A percentile compares a stretch with the other conserved stretches of the same genome.
phyloP scores from a whole-genome alignment of 2,329 filamentous ascomycete species.

The Purpureocillium takamizusanense region DNA sequence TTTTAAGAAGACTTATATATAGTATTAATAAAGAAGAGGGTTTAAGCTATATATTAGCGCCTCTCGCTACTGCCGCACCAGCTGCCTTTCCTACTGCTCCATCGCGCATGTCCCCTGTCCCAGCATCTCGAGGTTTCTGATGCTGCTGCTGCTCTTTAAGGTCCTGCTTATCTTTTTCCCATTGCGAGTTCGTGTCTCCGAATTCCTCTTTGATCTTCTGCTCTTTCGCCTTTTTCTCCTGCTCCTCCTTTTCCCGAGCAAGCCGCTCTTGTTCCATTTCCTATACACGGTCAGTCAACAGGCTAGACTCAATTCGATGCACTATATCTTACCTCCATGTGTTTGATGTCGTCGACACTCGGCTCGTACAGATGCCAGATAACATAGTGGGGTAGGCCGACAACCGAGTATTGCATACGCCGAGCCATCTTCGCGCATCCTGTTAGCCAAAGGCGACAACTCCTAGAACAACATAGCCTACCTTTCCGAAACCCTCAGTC shows the following conservation, averaged over 20 bases:
- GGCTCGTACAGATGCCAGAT: conserved; percentile 99
- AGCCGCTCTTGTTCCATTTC: conserved; percentile 90
- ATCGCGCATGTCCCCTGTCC: conserved; percentile 2
- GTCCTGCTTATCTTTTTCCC: conserved; percentile 81
- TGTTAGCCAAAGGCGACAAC: not conserved
- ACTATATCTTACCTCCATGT: conserved; percentile 66
- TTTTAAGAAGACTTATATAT: too few relatives aligned
- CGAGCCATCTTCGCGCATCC: conserved; percentile 69
- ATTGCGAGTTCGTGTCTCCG: conserved; percentile 66
- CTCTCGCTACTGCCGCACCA: conserved; percentile 1
- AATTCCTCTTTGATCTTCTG: conserved; percentile 68
- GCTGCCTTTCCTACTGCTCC: conserved; percentile 6
- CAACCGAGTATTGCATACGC: conserved; percentile 89
- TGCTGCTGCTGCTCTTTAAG: conserved; percentile 46
- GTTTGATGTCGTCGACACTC: conserved; percentile 91
- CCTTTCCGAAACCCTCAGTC: conserved; percentile 97
- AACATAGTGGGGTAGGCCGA: conserved; percentile 93
- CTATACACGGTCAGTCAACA: conserved; percentile 26
- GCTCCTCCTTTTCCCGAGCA: conserved; percentile 62
- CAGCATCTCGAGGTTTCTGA: conserved; percentile 1
- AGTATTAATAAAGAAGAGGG: too few relatives aligned
- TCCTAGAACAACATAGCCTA: conserved; percentile 27
- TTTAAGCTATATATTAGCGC: too few relatives aligned
- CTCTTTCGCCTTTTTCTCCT: conserved; percentile 65
- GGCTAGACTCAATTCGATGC: not conserved